Percentiles rank a stretch among this genome's conserved stretches.
Evolutionary conservation across 495 filamentous ascomycete genomes (phyloP).

Genomic region (Lineolata rhizophorae): DNA sequence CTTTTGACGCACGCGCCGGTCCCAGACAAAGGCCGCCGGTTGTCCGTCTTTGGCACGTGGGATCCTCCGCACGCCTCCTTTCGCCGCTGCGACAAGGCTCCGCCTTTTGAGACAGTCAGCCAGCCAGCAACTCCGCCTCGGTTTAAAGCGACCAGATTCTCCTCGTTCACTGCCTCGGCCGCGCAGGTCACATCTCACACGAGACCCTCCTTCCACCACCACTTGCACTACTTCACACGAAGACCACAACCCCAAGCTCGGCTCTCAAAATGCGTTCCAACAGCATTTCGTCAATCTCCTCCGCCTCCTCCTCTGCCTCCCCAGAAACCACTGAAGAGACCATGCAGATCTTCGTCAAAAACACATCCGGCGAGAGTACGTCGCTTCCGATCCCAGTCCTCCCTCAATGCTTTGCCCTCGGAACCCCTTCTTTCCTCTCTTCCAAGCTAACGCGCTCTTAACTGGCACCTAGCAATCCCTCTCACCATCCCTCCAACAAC

Average conservation of each 20-base stretch:
- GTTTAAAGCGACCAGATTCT: too few relatives aligned
- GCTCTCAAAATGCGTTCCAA: constrained; percentile 9
- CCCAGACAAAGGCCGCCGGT: too few relatives aligned
- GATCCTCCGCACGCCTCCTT: too few relatives aligned
- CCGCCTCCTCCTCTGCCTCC: constrained; percentile 3
- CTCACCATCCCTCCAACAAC: constrained; percentile 21
- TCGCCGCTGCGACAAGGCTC: too few relatives aligned
- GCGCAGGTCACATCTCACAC: too few relatives aligned
- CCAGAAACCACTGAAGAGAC: constrained; percentile 11
- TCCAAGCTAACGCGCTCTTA: neutral
- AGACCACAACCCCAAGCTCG: neutral
- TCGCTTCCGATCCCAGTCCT: neutral
- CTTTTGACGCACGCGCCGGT: too few relatives aligned
- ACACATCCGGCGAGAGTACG: constrained; percentile 24
- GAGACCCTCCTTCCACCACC: too few relatives aligned
- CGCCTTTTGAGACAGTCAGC: too few relatives aligned
- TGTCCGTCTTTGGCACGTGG: too few relatives aligned
- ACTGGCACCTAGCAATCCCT: constrained; percentile 19
- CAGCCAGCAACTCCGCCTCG: too few relatives aligned
- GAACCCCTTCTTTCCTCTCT: constrained; percentile 4
- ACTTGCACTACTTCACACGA: neutral
- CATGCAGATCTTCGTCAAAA: constrained; percentile 31
- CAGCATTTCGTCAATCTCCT: constrained; percentile 18
- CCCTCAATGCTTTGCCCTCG: constrained; percentile 1
- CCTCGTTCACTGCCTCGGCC: too few relatives aligned